Conservation (phyloP, 768 basidiomycete species). For the Termitomyces sp. region DNA sequence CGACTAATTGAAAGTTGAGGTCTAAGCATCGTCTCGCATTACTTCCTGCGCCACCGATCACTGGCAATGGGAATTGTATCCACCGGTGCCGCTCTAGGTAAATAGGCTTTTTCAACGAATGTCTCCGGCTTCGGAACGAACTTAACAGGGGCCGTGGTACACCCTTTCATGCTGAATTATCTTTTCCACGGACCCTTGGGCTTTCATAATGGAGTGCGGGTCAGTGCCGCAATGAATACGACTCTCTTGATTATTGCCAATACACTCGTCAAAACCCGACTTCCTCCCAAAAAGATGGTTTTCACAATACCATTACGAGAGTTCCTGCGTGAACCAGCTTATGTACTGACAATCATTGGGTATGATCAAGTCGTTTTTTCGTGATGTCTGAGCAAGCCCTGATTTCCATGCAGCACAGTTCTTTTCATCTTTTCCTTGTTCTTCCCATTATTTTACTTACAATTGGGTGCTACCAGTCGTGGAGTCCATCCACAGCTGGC, state of each 20-base stretch:
- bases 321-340: neutral
- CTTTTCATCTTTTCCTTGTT: conserved; percentile 30
- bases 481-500: conserved; percentile 33
- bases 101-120: neutral
- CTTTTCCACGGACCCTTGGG: neutral
- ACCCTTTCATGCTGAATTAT: neutral
- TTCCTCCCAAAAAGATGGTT: neutral
- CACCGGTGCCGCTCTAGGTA: neutral
- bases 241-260: neutral
- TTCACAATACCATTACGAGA: neutral
- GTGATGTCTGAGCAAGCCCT: neutral
- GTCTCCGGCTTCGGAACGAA: neutral
- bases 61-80: conserved; percentile 45
- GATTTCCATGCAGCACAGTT: conserved; percentile 15
- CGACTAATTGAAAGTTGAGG: conserved; percentile 11
- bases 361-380: neutral
- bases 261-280: neutral
- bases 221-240: neutral
- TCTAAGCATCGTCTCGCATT: conserved; percentile 30
- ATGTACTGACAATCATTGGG: neutral
- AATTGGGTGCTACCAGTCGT: conserved; percentile 38
- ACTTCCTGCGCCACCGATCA: conserved; percentile 37
- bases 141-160: neutral
- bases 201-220: neutral
- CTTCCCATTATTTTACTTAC: conserved; percentile 45